Evolutionary conservation across 2,329 filamentous ascomycete genomes (phyloP).

Genomic region (Penicillium glabrum): DNA sequence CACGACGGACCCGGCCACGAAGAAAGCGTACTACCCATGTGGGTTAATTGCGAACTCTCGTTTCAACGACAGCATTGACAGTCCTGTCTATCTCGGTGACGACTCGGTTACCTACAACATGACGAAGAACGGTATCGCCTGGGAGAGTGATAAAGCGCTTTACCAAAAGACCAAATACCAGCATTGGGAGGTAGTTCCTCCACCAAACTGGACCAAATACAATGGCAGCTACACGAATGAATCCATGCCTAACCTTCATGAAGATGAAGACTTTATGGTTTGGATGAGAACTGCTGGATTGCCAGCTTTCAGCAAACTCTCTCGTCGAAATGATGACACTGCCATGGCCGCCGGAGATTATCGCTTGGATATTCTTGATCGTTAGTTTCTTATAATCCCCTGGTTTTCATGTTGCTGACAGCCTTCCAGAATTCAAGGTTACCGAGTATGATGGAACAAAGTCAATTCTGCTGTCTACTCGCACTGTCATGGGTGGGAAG

Average conservation of each 20-base stretch:
- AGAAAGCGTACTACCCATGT: slow-evolving; percentile 85
- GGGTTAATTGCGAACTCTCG: slow-evolving; percentile 94
- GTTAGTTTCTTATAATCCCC: slow-evolving; percentile 55
- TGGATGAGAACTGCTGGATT: slow-evolving; percentile 98
- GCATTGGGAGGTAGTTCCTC: slow-evolving; percentile 67
- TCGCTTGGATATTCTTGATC: slow-evolving; percentile 70
- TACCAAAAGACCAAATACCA: slow-evolving; percentile 72
- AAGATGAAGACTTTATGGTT: slow-evolving; percentile 86
- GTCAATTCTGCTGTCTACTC: slow-evolving; percentile 82
- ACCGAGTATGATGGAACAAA: slow-evolving; percentile 80
- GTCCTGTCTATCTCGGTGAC: slow-evolving; percentile 58
- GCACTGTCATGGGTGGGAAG: slow-evolving; percentile 89
- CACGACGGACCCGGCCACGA: slow-evolving; percentile 49
- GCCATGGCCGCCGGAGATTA: slow-evolving; percentile 72
- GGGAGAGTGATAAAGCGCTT: slow-evolving; percentile 77
- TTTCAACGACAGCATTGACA: slow-evolving; percentile 88
- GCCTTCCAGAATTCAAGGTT: slow-evolving; percentile 71
- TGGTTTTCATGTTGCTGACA: background rate
- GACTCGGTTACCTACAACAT: slow-evolving; percentile 66
- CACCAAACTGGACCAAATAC: slow-evolving; percentile 76
- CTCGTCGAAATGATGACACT: slow-evolving; percentile 73
- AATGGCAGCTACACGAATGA: slow-evolving; percentile 69
- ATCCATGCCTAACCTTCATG: slow-evolving; percentile 66
- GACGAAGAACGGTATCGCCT: slow-evolving; percentile 77
- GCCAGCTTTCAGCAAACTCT: slow-evolving; percentile 92